Base-by-base conservation (phyloP, 176 grass and related monocot species). In the Saccharum officinarum region DNA sequence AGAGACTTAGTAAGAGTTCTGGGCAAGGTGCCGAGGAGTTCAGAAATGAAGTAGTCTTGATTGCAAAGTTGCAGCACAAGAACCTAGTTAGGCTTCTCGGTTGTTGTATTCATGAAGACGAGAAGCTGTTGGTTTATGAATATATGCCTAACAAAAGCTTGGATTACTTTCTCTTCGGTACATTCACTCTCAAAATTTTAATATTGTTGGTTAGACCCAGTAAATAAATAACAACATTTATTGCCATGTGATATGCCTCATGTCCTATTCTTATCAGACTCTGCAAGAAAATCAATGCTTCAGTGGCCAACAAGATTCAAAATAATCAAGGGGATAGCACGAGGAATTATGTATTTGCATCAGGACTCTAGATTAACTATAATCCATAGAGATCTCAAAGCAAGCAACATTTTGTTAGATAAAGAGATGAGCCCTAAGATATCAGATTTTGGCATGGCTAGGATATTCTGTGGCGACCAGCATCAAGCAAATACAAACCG, bases 11-110 rank as follows among this genome's bases (percentile, higher is more conserved):
- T 28, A 28, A 28, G 60, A 8, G 66, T 3, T 69, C 73, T 13
- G 55, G 26, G 3, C 84, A 90, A 83, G 88, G 88, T 2, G 30
- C 65, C 1, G 79, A 72, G 26, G 55, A 83, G 17, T 84, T 84
- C 0, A 36, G 18, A 74, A 84, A 75, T 10, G 82, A 84, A 75
- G 39, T 38, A n/a, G 39, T 75, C 46, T 42, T 84, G 5, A 75
- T 84, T 5, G 16, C 38, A 6, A 72, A 83, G 4, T 13, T 83
- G 52, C 81, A 83, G 11, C 81, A 83, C 16, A 83, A 12, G 4
- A 84, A 76, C 14, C 20, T 77, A 45, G 83, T 86, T 31, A 86
- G 22, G 62, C 78, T 85, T 60, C 59, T 76, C 17, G 60, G 60
- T 62, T 62, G 60, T 10, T 26, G 60, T 10, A 5, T 62, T 38